Base-by-base conservation (phyloP, 1,139 yeast species). In the Schizosaccharomyces versatilis region DNA sequence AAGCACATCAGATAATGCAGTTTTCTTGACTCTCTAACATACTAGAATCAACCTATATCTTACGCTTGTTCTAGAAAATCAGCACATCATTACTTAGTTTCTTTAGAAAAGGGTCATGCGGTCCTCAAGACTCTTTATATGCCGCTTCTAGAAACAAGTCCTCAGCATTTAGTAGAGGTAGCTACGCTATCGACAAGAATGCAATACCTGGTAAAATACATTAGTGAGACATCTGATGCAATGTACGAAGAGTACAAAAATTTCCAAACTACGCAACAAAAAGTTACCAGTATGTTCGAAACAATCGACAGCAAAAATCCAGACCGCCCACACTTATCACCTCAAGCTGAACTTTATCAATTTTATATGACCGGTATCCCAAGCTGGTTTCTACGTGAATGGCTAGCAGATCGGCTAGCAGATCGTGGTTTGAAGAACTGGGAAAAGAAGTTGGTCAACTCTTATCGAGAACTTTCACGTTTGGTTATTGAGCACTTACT, bases 221-320 rank as follows among this genome's bases (percentile, higher is more conserved):
- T 44, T 12, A 36, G 32, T 8, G 49, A 44, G 32, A 32, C 38
- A 19, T 17, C 32, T 12, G 38, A 44, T 44, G 49, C 49, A 8
- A 44, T 44, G 49, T 44, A 44, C 19, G 49, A 44, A 44, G 49
- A 44, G 38, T 44, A 19, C n/a, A n/a, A 44, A 6, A 44, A 44
- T 44, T n/a, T 44, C 38, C 15, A 9, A 32, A 44, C 12, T 10
- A 14, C 49, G n/a, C 38, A 44, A 44, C 14, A 19, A 8, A 44
- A 36, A 32, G 9, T 44, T 8, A 17, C 15, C n/a, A 44, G 19
- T 1, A 17, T 36, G 14, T 44, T 44, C 19, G 32, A 17, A 7
- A 15, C 19, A 10, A 24, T 44, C 2, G 8, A 19, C 14, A 14
- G 14, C 8, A 44, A 44, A 32, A 9, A 44, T 2, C 10, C 14